Base-by-base conservation (phyloP, 2,329 filamentous ascomycete genomes). In the Aspergillus sp. region DNA sequence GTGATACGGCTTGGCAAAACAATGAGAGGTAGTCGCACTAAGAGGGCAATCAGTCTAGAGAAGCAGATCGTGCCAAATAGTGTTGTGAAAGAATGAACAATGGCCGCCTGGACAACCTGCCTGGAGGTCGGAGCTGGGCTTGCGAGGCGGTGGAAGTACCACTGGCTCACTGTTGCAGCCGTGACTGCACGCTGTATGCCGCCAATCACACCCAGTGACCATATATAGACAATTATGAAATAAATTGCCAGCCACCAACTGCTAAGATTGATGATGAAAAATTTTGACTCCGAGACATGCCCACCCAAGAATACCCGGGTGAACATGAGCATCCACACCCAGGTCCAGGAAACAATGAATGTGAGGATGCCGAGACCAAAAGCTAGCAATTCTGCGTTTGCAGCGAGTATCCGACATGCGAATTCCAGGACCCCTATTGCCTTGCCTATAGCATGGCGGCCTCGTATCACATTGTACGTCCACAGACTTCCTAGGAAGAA, bases 311-410 rank as follows among this genome's bases (percentile, higher is more conserved):
- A 99, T 59, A 98, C 88, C 49, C 92, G 86, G 7, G 93, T 94
- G 76, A 99, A 98, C 92, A 99, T 97, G 68, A 88, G 87, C 66
- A 98, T 86, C 95, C 95, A 99, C 6, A 90, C 76, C 95, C 95
- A 99, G 0, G 93, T 97, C 90, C 93, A 98, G 14, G 86, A 79
- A 10, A 97, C 90, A 49, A 96, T 89, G 26, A 88, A 80, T 6
- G 81, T 84, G 14, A 98, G 83, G 22, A 89, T 90, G 11, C 83
- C 86, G 69, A 97, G 89, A 2, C 95, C 95, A n/a, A 97, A 85
- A 2, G 90, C 73, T 36, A 98, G 82, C 20, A 99, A 83, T 2
- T 90, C 91, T 10, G 92, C 88, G 70, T 96, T 96, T 39, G 92
- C 90, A 6, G 89, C 86, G 16, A 99, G 81, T 60, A 99, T 96